These are phyloP conservation scores for Amauroascus verrucosus DNA, from an alignment of 2,329 filamentous ascomycete genomes.

Conservation along the genomic window DNA sequence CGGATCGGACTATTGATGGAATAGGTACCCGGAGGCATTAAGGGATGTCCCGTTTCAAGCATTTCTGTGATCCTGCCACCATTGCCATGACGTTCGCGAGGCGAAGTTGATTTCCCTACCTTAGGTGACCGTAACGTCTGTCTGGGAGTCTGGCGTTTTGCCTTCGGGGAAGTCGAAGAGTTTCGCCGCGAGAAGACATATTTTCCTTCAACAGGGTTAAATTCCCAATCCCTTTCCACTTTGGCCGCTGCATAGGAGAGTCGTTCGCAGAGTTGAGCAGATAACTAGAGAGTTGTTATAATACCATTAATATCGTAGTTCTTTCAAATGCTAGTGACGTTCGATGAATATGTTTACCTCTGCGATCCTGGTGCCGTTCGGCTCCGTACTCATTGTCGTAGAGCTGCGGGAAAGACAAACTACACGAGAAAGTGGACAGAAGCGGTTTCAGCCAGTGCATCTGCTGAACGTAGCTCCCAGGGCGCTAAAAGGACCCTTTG, in stretches of 20 bases:
- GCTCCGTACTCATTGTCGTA: slow-evolving; percentile 60
- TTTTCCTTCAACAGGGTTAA: slow-evolving; percentile 59
- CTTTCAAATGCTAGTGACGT: neutral
- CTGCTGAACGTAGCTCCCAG: neutral
- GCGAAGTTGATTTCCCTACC: neutral
- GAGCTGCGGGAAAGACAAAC: slow-evolving; percentile 37
- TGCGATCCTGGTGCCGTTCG: slow-evolving; percentile 59
- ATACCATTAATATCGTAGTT: neutral
- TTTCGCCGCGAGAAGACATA: slow-evolving; percentile 43
- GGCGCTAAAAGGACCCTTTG: neutral
- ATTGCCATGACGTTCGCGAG: slow-evolving; percentile 20
- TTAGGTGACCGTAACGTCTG: slow-evolving; percentile 1
- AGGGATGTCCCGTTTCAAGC: neutral
- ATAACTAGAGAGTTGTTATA: slow-evolving; percentile 45
- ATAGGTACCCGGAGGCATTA: slow-evolving; percentile 42
- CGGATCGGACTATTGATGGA: neutral
- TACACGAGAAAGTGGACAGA: neutral
- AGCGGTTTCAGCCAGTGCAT: neutral
- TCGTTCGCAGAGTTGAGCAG: slow-evolving; percentile 68
- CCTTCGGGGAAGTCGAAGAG: slow-evolving; percentile 2
- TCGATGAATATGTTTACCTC: slow-evolving; percentile 50
- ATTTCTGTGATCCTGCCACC: slow-evolving; percentile 23
- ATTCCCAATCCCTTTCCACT: slow-evolving; percentile 81
- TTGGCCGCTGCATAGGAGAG: slow-evolving; percentile 91
- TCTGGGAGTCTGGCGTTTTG: neutral